These are phyloP conservation scores for Circinella minor DNA, from an alignment of 371 early-diverging fungal genomes.

Conservation along the genomic window DNA sequence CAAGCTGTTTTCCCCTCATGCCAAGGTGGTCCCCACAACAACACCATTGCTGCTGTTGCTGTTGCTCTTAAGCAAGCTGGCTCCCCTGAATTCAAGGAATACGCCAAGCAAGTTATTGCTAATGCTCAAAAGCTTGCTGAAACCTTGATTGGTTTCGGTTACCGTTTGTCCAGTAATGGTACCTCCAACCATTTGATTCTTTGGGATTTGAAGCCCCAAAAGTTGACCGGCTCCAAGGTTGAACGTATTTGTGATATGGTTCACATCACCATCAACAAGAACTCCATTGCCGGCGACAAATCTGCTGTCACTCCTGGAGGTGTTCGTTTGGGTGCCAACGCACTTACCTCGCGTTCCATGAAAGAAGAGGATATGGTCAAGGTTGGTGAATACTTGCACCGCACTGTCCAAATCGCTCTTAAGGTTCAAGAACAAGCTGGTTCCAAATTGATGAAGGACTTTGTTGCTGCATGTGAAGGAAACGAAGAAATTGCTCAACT, in stretches of 20 bases:
- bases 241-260: conserved; percentile 97
- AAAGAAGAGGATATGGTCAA: conserved; percentile 85
- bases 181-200: conserved; percentile 96
- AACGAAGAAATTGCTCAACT: conserved; percentile 78
- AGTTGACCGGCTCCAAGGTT: conserved; percentile 86
- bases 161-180: conserved; percentile 90
- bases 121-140: conserved; percentile 89
- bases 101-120: conserved; percentile 90
- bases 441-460: conserved; percentile 96
- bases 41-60: conserved; percentile 98
- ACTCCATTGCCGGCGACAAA: conserved; percentile 91
- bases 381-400: conserved; percentile 87
- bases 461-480: conserved; percentile 75
- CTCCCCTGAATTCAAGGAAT: conserved; percentile 92
- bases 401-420: conserved; percentile 90
- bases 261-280: conserved; percentile 93
- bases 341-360: conserved; percentile 91
- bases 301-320: conserved; percentile 90
- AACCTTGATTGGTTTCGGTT: conserved; percentile 76
- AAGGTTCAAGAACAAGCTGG: conserved; percentile 77
- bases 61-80: conserved; percentile 97
- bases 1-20: conserved; percentile 98
- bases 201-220: conserved; percentile 87
- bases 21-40: conserved; percentile 99
- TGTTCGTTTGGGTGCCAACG: conserved; percentile 88